These are phyloP conservation scores for Saprolegnia diclina DNA, from an alignment of 352 stramenopile species.

Conservation along the genomic window DNA sequence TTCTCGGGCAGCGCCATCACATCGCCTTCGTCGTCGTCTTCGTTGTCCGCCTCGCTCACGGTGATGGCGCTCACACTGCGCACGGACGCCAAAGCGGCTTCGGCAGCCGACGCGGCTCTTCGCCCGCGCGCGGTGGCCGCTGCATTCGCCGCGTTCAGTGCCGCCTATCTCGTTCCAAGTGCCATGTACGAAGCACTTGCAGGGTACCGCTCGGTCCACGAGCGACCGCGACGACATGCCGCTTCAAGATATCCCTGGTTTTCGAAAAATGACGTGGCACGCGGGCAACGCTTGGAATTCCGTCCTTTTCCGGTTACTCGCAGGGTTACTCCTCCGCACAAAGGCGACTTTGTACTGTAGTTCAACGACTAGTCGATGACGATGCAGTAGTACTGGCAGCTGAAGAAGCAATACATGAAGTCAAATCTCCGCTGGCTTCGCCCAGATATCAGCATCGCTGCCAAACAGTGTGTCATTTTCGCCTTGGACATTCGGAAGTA, in stretches of 20 bases:
- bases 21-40: not conserved
- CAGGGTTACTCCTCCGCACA: too few relatives aligned
- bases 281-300: too few relatives aligned
- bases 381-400: too few relatives aligned
- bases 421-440: too few relatives aligned
- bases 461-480: too few relatives aligned
- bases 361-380: too few relatives aligned
- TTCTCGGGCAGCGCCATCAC: too few relatives aligned
- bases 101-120: not conserved
- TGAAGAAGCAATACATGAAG: too few relatives aligned
- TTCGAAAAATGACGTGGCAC: not conserved
- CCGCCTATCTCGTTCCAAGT: not conserved
- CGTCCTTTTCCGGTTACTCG: not conserved
- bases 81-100: not conserved
- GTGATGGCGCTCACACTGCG: not conserved
- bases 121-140: not conserved
- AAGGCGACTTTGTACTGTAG: too few relatives aligned
- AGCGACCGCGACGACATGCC: constrained; percentile 1
- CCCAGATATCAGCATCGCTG: too few relatives aligned
- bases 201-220: not conserved
- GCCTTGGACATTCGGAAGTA: too few relatives aligned
- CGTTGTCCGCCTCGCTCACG: not conserved
- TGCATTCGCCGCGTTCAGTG: not conserved
- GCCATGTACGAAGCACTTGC: not conserved
- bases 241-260: not conserved